These are phyloP conservation scores for Metschnikowia drakensbergensis DNA, from an alignment of 805 yeast genomes.

Conservation along the genomic window DNA sequence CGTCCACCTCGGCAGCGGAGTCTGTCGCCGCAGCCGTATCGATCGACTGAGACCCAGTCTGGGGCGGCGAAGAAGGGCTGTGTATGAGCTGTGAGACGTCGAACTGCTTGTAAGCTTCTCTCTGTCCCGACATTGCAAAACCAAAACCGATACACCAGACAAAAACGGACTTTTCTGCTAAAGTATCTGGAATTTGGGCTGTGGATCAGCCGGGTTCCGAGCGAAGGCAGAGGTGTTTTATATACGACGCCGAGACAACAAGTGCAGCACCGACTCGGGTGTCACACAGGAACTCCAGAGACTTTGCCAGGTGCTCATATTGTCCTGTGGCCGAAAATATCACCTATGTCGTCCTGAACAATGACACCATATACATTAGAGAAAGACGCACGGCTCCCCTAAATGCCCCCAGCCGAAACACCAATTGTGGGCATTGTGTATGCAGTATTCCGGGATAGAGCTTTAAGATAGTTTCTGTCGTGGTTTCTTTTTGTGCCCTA, in stretches of 20 bases:
- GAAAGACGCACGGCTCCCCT: neutral
- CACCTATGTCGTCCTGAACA: neutral
- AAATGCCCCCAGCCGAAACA: neutral
- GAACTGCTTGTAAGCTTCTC: constrained; percentile 1
- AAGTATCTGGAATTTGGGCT: neutral
- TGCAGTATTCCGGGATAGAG: no score
- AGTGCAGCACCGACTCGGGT: neutral
- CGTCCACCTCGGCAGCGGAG: neutral
- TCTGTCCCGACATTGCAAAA: constrained; percentile 3
- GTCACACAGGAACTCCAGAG: neutral
- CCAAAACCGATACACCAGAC: neutral
- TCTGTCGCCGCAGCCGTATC: neutral
- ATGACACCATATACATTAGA: neutral
- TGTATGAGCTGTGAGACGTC: constrained; percentile 4
- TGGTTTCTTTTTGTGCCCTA: no score
- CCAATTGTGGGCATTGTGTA: neutral
- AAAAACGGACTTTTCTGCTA: neutral
- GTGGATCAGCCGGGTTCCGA: neutral
- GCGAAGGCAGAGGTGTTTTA: neutral
- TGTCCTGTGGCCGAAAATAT: constrained; percentile 4
- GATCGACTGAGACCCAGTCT: neutral
- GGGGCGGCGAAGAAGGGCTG: neutral
- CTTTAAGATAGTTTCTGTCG: no score
- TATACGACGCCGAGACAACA: neutral
- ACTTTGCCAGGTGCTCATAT: neutral